phyloP scores from a whole-genome alignment of 352 stramenopile species.

The Globisporangium cystogenes region DNA sequence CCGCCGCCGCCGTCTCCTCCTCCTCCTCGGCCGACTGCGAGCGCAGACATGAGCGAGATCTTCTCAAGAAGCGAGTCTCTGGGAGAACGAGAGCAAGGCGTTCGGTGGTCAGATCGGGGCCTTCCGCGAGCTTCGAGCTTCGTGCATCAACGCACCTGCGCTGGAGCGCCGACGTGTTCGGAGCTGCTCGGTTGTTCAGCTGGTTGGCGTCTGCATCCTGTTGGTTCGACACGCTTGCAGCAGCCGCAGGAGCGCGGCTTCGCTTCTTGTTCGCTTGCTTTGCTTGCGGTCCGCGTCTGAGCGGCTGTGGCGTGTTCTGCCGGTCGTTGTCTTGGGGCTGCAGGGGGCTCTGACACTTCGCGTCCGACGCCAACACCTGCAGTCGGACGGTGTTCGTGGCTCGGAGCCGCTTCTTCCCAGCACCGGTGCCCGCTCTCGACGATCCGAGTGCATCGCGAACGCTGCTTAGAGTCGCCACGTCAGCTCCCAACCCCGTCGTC shows the following conservation, averaged over 20 bases:
- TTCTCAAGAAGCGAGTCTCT: constrained; percentile 7
- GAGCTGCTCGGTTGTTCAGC: not conserved
- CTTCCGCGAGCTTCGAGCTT: not conserved
- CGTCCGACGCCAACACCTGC: not conserved
- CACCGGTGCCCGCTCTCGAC: not conserved
- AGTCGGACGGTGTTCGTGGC: constrained; percentile 1
- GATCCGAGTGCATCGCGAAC: not conserved
- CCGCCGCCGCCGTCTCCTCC: not conserved
- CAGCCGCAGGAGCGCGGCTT: not conserved
- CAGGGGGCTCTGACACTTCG: not conserved
- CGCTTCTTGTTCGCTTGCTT: not conserved
- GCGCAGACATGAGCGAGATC: constrained; percentile 10
- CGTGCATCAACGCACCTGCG: not conserved
- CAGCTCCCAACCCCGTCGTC: not conserved
- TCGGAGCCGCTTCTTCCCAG: not conserved
- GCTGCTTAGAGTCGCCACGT: not conserved
- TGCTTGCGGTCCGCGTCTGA: not conserved
- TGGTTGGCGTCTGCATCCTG: constrained; percentile 13
- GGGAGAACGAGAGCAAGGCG: not conserved
- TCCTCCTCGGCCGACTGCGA: not conserved
- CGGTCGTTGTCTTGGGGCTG: not conserved
- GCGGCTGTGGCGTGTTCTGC: not conserved
- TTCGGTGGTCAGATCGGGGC: not conserved
- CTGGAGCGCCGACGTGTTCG: not conserved
- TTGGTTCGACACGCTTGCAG: constrained; percentile 20